Base-by-base conservation (phyloP, 2,329 filamentous ascomycete genomes). In the Cladorrhinum sp. region DNA sequence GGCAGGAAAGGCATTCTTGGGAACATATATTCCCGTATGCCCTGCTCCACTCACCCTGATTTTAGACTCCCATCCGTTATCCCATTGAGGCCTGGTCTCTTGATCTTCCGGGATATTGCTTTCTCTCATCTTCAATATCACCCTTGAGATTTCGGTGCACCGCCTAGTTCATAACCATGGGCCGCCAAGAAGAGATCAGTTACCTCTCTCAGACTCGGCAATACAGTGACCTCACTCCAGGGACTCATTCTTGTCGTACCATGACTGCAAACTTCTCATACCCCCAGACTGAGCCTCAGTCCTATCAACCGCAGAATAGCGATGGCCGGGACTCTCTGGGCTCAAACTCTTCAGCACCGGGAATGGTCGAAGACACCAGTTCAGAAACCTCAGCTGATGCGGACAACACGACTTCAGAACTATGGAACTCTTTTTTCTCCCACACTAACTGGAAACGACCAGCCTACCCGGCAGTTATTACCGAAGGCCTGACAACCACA, bases 401-500 rank as follows among this genome's bases (percentile, higher is more conserved):
- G 48, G 80, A 83, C 64, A 76, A 77, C 59, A 77, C 80, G 61
- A 79, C 81, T 62, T 77, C 75, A 24, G 76, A 80, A 65, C 68
- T 82, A 2, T 84, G 81, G 81, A 78, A 83, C 66, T 79, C 73
- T 57, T 84, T 82, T 67, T 82, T 79, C 61, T 24, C 13, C 48
- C n/a, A 38, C 24, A 52, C 18, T 48, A 60, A 50, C 36, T n/a
- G n/a, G 23, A 57, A 22, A 13, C 51, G 45, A 25, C 45, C 32
- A 49, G 57, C 54, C 32, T 59, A 62, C 18, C 53, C 57, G 27
- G 60, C 60, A 23, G 58, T 58, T 20, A 49, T 59, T 36, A 57
- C 57, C 24, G 36, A 64, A 13, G 62, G 63, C 22, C 25, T 27
- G 9, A 12, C 29, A 7, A 58, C 38, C 27, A 20, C 23, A 2